Conservation (phyloP, 148 eudicot species). For the Pouteria glomerata region DNA sequence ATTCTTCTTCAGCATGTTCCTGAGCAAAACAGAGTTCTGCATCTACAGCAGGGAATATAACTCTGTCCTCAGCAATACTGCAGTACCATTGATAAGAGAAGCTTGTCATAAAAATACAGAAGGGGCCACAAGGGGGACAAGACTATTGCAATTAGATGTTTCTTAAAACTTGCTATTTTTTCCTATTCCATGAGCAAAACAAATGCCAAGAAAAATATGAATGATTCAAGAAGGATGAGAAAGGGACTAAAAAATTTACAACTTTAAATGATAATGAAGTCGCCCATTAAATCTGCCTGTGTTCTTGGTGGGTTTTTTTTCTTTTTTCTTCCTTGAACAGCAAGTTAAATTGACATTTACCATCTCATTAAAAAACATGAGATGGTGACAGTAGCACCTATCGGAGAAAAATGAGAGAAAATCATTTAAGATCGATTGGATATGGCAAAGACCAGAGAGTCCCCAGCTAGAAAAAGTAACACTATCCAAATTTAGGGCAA, state of each 20-base stretch:
- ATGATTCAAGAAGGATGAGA: not conserved
- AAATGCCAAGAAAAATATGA: not conserved
- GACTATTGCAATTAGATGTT: not conserved
- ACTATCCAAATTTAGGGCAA: too few species aligned
- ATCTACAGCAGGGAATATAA: conserved; percentile 95
- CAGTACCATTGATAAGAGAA: conserved; percentile 27
- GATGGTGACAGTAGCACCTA: too few species aligned
- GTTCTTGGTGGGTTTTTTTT: too few species aligned
- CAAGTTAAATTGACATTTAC: too few species aligned
- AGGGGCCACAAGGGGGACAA: not conserved
- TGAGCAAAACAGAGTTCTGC: conserved; percentile 80
- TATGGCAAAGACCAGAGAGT: too few species aligned
- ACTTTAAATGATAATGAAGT: conserved; percentile 1
- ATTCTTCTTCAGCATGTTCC: conserved; percentile 98
- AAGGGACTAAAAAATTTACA: not conserved
- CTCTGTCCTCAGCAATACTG: conserved; percentile 98
- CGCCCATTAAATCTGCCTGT: too few species aligned
- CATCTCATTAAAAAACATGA: too few species aligned
- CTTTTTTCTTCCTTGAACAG: too few species aligned
- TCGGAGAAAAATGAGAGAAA: too few species aligned
- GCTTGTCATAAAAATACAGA: conserved; percentile 11
- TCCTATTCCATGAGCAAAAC: not conserved
- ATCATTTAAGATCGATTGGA: too few species aligned
- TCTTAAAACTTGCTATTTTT: not conserved
- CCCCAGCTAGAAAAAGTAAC: too few species aligned